A percentile compares a stretch with the other conserved stretches of the same genome.
Conservation (phyloP, 352 stramenopile species). For the Globisporangium splendens region DNA sequence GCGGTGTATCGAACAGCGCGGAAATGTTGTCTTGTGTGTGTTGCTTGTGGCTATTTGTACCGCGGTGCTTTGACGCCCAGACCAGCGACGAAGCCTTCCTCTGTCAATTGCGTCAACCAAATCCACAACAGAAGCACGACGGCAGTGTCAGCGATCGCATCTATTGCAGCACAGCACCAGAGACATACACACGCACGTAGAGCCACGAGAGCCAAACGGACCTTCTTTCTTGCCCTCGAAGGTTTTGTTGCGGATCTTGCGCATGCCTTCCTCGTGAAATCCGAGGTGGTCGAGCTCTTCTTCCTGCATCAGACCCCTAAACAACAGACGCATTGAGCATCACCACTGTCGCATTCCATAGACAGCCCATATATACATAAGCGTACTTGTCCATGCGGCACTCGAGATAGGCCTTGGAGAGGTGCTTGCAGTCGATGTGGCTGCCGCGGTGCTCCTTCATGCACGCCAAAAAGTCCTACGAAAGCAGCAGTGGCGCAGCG, state of each 20-base stretch:
- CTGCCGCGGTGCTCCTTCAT: conserved; percentile 75
- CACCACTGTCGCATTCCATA: background rate
- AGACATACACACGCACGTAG: background rate
- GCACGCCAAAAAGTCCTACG: conserved; percentile 76
- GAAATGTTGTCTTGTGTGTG: background rate
- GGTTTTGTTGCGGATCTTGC: conserved; percentile 48
- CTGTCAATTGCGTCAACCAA: conserved; percentile 17
- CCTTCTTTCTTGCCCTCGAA: conserved; percentile 76
- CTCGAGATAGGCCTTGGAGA: conserved; percentile 84
- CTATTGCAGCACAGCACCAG: background rate
- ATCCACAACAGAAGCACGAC: too few relatives aligned
- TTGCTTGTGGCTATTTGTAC: conserved; percentile 49
- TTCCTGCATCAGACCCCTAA: conserved; percentile 75
- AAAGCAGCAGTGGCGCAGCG: background rate
- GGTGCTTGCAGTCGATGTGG: conserved; percentile 89
- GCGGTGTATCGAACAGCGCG: too few relatives aligned
- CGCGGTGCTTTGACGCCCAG: conserved; percentile 67
- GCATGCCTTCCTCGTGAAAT: conserved; percentile 81
- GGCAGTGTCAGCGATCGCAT: background rate
- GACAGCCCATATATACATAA: background rate
- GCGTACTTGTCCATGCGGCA: conserved; percentile 89
- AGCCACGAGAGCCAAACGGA: conserved; percentile 3
- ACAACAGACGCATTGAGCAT: background rate
- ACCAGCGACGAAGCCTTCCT: conserved; percentile 79
- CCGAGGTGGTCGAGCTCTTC: conserved; percentile 83